A percentile compares a stretch with the other conserved stretches of the same genome.
Conservation (phyloP, 805 yeast species). For the Barnettozyma sp. region DNA sequence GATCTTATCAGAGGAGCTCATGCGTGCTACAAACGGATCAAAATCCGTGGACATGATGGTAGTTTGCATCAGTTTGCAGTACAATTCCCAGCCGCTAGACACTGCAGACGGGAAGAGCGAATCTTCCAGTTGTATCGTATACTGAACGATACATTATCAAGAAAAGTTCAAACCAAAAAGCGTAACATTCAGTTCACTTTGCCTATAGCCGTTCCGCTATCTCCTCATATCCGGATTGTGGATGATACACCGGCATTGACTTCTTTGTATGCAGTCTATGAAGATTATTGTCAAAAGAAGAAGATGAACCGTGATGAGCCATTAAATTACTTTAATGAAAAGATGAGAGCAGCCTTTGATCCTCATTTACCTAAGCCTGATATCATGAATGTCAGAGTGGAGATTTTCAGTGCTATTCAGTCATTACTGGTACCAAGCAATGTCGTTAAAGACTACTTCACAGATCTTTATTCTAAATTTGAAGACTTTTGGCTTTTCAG, state of each 20-base stretch:
- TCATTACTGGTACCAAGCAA: constrained; percentile 79
- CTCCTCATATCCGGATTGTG: constrained; percentile 89
- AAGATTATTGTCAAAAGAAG: constrained; percentile 68
- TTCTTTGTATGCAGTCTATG: constrained; percentile 76
- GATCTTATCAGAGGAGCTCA: constrained; percentile 86
- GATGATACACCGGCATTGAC: constrained; percentile 74
- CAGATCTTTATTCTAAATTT: constrained; percentile 61
- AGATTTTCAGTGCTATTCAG: constrained; percentile 86
- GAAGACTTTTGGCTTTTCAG: constrained; percentile 98
- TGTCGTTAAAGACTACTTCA: constrained; percentile 72
- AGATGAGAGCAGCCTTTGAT: constrained; percentile 87
- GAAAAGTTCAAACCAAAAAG: constrained; percentile 82
- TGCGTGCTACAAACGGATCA: constrained; percentile 81
- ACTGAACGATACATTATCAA: constrained; percentile 71
- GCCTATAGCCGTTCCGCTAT: constrained; percentile 88
- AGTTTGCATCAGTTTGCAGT: constrained; percentile 88
- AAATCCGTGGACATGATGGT: constrained; percentile 92
- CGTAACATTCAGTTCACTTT: constrained; percentile 79
- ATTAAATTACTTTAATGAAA: constrained; percentile 75
- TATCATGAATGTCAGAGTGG: constrained; percentile 78
- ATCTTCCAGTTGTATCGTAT: constrained; percentile 87
- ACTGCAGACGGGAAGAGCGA: constrained; percentile 93
- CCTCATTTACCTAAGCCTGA: constrained; percentile 93
- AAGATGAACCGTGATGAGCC: constrained; percentile 85
- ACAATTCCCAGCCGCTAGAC: constrained; percentile 96